phyloP scores from a whole-genome alignment of 805 yeast genomes.

The Scheffersomyces spartinae region DNA sequence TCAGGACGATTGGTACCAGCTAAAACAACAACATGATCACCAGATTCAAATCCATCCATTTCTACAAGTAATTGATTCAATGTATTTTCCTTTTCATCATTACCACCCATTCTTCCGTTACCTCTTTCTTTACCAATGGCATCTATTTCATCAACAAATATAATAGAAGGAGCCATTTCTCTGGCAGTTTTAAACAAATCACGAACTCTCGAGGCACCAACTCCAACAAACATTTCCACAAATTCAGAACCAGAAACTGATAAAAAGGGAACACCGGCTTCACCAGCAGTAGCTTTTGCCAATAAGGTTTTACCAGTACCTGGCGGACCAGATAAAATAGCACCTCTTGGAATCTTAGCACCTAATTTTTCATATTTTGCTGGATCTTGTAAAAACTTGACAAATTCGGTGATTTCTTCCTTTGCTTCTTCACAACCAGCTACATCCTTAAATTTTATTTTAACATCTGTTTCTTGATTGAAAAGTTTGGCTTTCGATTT shows the following conservation, averaged over 20 bases:
- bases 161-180: constrained; percentile 80
- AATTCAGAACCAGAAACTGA: constrained; percentile 91
- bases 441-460: constrained; percentile 75
- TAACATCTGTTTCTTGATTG: constrained; percentile 75
- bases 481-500: constrained; percentile 71
- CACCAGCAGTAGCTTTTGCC: constrained; percentile 95
- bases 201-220: constrained; percentile 91
- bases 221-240: constrained; percentile 96
- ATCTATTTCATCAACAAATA: constrained; percentile 90
- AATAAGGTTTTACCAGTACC: constrained; percentile 93
- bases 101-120: constrained; percentile 65
- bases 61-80: constrained; percentile 86
- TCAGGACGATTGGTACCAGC: constrained; percentile 95
- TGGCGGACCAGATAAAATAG: constrained; percentile 88
- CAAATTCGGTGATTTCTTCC: constrained; percentile 93
- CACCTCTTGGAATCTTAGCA: constrained; percentile 93
- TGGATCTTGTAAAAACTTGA: constrained; percentile 77
- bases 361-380: constrained; percentile 76
- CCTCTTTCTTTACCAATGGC: constrained; percentile 85
- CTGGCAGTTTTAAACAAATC: constrained; percentile 85
- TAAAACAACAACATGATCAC: constrained; percentile 83
- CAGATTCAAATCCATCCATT: constrained; percentile 88
- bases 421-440: constrained; percentile 95
- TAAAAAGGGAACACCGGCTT: constrained; percentile 87
- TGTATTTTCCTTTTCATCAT: constrained; percentile 90